Evolutionary conservation across 345 rosid species (phyloP), one percentile per base, ranked within the genome.

Genomic region (Bruguiera gymnorhiza): DNA sequence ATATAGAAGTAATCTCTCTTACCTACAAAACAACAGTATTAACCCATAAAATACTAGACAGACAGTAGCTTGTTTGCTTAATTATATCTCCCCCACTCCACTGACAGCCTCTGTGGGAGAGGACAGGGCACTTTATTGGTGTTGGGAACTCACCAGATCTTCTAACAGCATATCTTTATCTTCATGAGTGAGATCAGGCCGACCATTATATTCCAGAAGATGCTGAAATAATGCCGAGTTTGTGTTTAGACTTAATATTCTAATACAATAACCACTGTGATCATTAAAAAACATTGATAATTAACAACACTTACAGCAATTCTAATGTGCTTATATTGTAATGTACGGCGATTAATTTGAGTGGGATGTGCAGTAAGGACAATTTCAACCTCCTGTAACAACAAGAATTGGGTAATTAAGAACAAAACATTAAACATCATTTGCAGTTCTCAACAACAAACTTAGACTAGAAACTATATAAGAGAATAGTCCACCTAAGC

Each of bases 281-380:
- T 72, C 8, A 34, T 43, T 32, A 61, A 8, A 8, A 55, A n/a
- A 69, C 36, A 61, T 10, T 10, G 55, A 75, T 67, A 16, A 46
- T 48, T 18, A 21, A 27, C 67, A 79, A 76, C 31, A 75, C 96
- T 88, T 83, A 91, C 97, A 66, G 96, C 92, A 72, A 94, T 87
- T 79, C 96, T 91, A 32, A 91, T 71, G 87, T 94, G 98, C 75
- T 91, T 94, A 80, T 94, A 91, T 66, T 94, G 98, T 82, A 91
- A 85, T 72, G 98, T 94, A 60, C 98, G 85, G 4, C 98, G 91
- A 70, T 88, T 88, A 69, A 94, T 94, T 84, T 94, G 98, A 76
- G 98, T 94, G 58, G 98, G 98, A 78, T 94, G 98, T 58, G 98
- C 98, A 63, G 97, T 94, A 58, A 94, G 97, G 79, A 94, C 98